phyloP scores from a whole-genome alignment of 305 asterid genomes.

The Plantago coronopus region DNA sequence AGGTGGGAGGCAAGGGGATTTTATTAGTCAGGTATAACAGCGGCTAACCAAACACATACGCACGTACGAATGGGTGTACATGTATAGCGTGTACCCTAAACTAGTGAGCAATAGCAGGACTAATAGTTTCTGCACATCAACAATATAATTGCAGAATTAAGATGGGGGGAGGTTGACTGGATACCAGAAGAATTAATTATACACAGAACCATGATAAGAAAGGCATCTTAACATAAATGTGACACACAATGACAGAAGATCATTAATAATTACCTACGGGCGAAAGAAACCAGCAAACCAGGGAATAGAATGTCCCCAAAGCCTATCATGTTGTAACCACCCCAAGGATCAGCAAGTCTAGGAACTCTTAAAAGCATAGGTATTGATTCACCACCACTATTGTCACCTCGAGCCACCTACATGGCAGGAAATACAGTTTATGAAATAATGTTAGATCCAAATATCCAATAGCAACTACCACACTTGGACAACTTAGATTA shows the following conservation, averaged over 20 bases:
- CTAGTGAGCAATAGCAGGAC: not conserved
- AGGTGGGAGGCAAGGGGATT: not conserved
- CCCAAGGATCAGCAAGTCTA: conserved; percentile 84
- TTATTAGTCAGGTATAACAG: conserved; percentile 21
- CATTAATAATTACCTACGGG: conserved; percentile 55
- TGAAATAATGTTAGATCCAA: conserved; percentile 18
- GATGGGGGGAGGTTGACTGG: not conserved
- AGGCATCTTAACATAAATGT: not conserved
- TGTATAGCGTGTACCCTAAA: not conserved
- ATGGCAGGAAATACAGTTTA: conserved; percentile 14
- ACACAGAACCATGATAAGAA: too few species aligned
- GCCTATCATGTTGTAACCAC: conserved; percentile 95
- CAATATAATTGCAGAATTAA: not conserved
- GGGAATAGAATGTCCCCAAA: conserved; percentile 96
- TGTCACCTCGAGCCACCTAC: conserved; percentile 92
- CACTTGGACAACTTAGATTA: too few species aligned
- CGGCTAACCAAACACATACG: not conserved
- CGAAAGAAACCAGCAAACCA: conserved; percentile 80
- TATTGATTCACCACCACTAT: conserved; percentile 88
- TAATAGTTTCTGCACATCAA: not conserved
- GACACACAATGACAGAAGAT: not conserved
- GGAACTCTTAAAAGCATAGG: conserved; percentile 98
- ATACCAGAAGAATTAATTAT: too few species aligned
- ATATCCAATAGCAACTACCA: conserved; percentile 6
- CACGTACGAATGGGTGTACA: not conserved